Conservation (phyloP, 2,329 filamentous ascomycete species). For the Westerdykella ornata region DNA sequence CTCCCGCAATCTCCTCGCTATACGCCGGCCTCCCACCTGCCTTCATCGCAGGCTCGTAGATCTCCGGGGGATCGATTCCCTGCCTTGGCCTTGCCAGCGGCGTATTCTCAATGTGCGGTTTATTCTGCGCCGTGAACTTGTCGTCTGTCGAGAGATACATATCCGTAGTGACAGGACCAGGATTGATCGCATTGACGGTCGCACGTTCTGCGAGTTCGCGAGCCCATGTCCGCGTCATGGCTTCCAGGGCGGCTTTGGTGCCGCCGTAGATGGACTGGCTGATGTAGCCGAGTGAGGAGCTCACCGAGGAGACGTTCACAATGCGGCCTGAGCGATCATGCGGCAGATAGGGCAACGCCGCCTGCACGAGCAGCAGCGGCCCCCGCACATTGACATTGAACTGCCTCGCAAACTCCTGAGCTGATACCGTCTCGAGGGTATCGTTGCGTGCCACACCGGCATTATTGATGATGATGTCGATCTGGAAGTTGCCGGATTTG, state of each 20-base stretch:
- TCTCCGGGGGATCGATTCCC: conserved; percentile 55
- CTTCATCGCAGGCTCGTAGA: conserved; percentile 39
- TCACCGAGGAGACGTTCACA: conserved; percentile 56
- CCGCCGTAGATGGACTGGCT: conserved; percentile 58
- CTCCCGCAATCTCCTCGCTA: conserved; percentile 64
- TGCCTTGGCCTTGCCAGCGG: conserved; percentile 58
- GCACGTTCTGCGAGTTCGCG: conserved; percentile 55
- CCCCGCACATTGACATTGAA: conserved; percentile 79
- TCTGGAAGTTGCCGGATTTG: conserved; percentile 52
- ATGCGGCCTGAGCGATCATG: conserved; percentile 60
- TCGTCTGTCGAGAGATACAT: conserved; percentile 56
- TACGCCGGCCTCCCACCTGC: conserved; percentile 55
- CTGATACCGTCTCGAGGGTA: conserved; percentile 54
- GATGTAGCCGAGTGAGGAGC: conserved; percentile 51
- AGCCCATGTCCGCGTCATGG: conserved; percentile 64
- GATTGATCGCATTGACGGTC: conserved; percentile 61
- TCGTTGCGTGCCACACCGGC: conserved; percentile 65
- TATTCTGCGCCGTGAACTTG: conserved; percentile 54
- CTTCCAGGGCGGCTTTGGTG: conserved; percentile 60
- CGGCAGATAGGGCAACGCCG: conserved; percentile 62
- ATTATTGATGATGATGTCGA: conserved; percentile 86
- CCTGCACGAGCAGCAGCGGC: conserved; percentile 70
- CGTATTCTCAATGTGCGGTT: conserved; percentile 55
- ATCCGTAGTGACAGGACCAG: conserved; percentile 56
- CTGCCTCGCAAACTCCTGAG: conserved; percentile 61